A percentile compares a stretch with the other conserved stretches of the same genome.
Evolutionary conservation across 768 basidiomycete species (phyloP).

Genomic region (Calocybe cyanea): DNA sequence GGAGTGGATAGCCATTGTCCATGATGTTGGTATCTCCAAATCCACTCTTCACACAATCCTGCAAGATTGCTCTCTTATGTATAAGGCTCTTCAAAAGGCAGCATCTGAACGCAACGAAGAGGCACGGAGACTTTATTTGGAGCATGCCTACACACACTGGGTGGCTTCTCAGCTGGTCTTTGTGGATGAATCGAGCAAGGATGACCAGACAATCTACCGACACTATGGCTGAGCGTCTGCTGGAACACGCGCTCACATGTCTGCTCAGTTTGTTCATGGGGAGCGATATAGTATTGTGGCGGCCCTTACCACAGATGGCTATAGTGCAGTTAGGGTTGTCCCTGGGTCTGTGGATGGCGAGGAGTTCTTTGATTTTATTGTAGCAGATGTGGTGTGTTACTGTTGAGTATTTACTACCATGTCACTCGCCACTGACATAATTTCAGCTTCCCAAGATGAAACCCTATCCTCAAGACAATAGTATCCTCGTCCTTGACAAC

Average conservation of each 20-base stretch:
- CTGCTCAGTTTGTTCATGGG: conserved; percentile 22
- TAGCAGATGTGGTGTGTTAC: conserved; percentile 31
- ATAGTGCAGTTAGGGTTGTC: conserved; percentile 27
- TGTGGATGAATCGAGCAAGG: conserved; percentile 28
- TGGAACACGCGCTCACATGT: conserved; percentile 21
- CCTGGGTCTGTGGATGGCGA: conserved; percentile 29
- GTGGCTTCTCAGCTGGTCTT: conserved; percentile 16
- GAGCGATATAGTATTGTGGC: conserved; percentile 28
- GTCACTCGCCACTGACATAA: background rate
- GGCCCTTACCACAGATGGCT: conserved; percentile 31
- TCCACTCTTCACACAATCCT: too few relatives aligned
- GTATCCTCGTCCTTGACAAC: conserved; percentile 21
- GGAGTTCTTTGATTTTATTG: conserved; percentile 33
- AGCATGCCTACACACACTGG: conserved; percentile 9
- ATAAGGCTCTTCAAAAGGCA: conserved; percentile 17
- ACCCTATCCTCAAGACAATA: conserved; percentile 22
- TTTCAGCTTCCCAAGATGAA: conserved; percentile 31
- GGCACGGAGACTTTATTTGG: conserved; percentile 13
- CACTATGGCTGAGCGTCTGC: conserved; percentile 23
- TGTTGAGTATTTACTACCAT: background rate
- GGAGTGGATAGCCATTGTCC: too few relatives aligned
- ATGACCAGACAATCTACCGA: conserved; percentile 22
- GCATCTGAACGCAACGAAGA: conserved; percentile 20
- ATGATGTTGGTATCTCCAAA: too few relatives aligned
- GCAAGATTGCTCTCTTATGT: too few relatives aligned